Evolutionary conservation across 768 basidiomycete genomes (phyloP), one percentile per base, ranked within the genome.

Genomic region (Russula abietina): DNA sequence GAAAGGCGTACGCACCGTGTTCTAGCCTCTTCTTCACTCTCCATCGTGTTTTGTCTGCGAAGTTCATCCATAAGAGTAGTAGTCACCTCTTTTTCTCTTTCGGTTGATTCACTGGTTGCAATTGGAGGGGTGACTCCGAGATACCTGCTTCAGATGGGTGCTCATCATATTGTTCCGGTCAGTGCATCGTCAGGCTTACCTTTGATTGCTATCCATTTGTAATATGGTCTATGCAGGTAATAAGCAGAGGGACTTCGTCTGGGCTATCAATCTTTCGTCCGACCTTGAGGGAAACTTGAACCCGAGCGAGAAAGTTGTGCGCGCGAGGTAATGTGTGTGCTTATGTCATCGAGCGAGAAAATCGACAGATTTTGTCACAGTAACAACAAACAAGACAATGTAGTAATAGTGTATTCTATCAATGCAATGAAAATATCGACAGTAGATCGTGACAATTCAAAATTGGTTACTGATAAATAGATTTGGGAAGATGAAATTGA

Each of bases 41-140:
- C 96, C 74, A 97, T 96, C 2, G 88, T 88, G 61, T 89, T 88
- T 70, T 96, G 88, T 51, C 83, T 78, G 70, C 85, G 81, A 36
- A 99, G 81, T 74, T 99, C 96, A 61, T 92, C 87, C 89, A 98
- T 91, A 57, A 99, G 78, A 7, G 90, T 88, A 19, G 79, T 70
- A 0, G 91, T 93, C 24, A 93, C 89, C 73, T 90, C 88, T 73
- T 86, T 88, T 76, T 93, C 91, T 69, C 86, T 81, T 63, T 84
- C 81, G 55, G 75, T 90, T 22, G 91, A 93, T 68, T 89, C 87
- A 36, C 73, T 75, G 26, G 81, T 83, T 51, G 91, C 87, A 69
- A 96, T 94, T 57, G 93, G 93, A 43, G 87, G 87, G 16, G 91
- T 93, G 30, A 93, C 91, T 63, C 91, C 91, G 55, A 88, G 79